A percentile compares a stretch with the other conserved stretches of the same genome.
Conservation (phyloP, 805 yeast genomes). For the Candida rishiriensis region DNA sequence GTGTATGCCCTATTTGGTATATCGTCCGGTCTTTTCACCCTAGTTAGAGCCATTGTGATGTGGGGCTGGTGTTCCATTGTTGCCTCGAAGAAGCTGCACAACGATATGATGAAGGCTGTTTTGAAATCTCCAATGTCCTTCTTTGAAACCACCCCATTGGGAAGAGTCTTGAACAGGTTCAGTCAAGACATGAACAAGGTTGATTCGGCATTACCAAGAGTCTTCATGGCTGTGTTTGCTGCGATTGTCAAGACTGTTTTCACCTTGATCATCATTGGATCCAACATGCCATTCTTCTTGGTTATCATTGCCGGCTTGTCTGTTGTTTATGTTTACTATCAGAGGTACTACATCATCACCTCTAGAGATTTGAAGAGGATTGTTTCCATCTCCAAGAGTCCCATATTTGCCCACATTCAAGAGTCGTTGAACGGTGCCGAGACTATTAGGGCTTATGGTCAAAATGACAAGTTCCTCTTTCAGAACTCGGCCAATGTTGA, state of each 20-base stretch:
- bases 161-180: slow-evolving; percentile 61
- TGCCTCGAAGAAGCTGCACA: slow-evolving; percentile 54
- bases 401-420: slow-evolving; percentile 77
- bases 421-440: slow-evolving; percentile 75
- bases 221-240: slow-evolving; percentile 44
- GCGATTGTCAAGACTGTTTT: slow-evolving; percentile 41
- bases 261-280: slow-evolving; percentile 48
- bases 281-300: slow-evolving; percentile 51
- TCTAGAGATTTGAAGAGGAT: slow-evolving; percentile 78
- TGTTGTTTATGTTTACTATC: slow-evolving; percentile 63
- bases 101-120: slow-evolving; percentile 50
- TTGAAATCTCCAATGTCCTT: slow-evolving; percentile 59
- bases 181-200: slow-evolving; percentile 57
- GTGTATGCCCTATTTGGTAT: slow-evolving; percentile 56
- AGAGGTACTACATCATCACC: slow-evolving; percentile 60
- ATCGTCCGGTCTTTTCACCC: slow-evolving; percentile 43
- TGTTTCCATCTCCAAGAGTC: slow-evolving; percentile 63
- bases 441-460: slow-evolving; percentile 76
- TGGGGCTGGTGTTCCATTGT: slow-evolving; percentile 48
- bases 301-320: slow-evolving; percentile 43
- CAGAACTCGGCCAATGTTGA: slow-evolving; percentile 50
- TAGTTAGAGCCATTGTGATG: slow-evolving; percentile 43
- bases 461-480: slow-evolving; percentile 54
- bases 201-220: slow-evolving; percentile 54
- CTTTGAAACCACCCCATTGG: slow-evolving; percentile 67